These are phyloP conservation scores for Ilyonectria destructans DNA, from an alignment of 2,329 filamentous ascomycete species.

Conservation along the genomic window DNA sequence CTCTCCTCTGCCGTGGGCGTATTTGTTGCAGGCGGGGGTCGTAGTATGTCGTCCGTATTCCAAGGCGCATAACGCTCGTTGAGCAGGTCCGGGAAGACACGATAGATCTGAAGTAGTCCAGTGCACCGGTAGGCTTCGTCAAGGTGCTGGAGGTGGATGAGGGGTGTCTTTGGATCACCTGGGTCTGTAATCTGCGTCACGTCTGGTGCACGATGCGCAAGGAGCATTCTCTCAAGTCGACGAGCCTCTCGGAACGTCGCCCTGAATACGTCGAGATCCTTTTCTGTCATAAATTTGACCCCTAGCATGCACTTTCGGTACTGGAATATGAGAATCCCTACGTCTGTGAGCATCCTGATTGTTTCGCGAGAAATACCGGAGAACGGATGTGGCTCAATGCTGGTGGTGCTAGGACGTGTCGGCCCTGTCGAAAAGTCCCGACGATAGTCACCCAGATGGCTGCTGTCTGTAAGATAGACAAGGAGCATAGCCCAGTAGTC, in stretches of 20 bases:
- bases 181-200: slow-evolving; percentile 34
- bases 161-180: slow-evolving; percentile 34
- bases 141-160: slow-evolving; percentile 35
- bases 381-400: slow-evolving; percentile 37
- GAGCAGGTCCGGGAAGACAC: slow-evolving; percentile 43
- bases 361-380: slow-evolving; percentile 39
- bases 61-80: slow-evolving; percentile 36
- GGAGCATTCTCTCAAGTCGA: slow-evolving; percentile 33
- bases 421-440: slow-evolving; percentile 2
- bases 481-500: slow-evolving; percentile 48
- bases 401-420: neutral
- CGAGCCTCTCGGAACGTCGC: slow-evolving; percentile 32
- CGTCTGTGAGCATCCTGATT: slow-evolving; percentile 34
- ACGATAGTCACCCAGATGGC: slow-evolving; percentile 30
- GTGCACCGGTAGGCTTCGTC: slow-evolving; percentile 42
- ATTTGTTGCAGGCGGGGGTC: neutral
- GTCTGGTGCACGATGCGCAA: slow-evolving; percentile 26
- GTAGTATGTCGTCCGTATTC: slow-evolving; percentile 29
- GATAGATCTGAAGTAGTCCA: slow-evolving; percentile 39
- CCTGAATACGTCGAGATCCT: slow-evolving; percentile 39
- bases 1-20: slow-evolving; percentile 27
- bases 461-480: slow-evolving; percentile 40
- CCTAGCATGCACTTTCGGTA: slow-evolving; percentile 38
- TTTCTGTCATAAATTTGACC: slow-evolving; percentile 38
- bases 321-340: slow-evolving; percentile 39